Conservation (phyloP, 495 filamentous ascomycete species). For the Penicillium arizonense region DNA sequence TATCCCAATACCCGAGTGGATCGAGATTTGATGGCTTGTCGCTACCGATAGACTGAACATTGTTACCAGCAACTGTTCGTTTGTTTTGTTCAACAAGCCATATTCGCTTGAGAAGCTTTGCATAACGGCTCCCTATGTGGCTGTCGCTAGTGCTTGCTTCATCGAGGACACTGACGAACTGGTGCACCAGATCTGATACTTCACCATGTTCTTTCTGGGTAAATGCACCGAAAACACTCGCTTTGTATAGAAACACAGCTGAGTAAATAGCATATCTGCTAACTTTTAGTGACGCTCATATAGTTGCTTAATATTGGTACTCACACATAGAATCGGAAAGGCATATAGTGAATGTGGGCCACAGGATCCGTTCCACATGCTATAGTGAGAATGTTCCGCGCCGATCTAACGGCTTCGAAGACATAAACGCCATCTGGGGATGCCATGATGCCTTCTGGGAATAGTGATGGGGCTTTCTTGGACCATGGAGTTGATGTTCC, state of each 20-base stretch:
- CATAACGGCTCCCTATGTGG: conserved; percentile 3
- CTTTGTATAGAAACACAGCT: conserved; percentile 7
- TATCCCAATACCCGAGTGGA: no score
- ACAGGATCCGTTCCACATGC: neutral
- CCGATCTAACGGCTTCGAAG: neutral
- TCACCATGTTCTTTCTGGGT: neutral
- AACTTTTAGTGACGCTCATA: neutral
- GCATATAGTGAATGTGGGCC: conserved; percentile 5
- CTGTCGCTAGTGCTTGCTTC: neutral
- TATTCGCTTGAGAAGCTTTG: neutral
- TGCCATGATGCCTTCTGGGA: conserved; percentile 2
- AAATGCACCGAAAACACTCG: conserved; percentile 1
- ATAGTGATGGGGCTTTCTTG: neutral
- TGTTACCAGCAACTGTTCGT: neutral
- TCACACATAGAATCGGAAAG: conserved; percentile 4
- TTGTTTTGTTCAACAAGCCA: neutral
- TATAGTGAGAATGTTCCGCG: neutral
- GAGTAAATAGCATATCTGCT: conserved; percentile 1
- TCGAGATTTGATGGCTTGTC: neutral
- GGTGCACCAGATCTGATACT: neutral
- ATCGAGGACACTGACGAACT: neutral
- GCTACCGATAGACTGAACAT: neutral
- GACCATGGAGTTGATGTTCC: neutral
- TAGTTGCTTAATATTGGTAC: neutral
- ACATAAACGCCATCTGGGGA: conserved; percentile 1